Conservation (phyloP, 441 rosid genomes). For the Pelargonium australe region DNA sequence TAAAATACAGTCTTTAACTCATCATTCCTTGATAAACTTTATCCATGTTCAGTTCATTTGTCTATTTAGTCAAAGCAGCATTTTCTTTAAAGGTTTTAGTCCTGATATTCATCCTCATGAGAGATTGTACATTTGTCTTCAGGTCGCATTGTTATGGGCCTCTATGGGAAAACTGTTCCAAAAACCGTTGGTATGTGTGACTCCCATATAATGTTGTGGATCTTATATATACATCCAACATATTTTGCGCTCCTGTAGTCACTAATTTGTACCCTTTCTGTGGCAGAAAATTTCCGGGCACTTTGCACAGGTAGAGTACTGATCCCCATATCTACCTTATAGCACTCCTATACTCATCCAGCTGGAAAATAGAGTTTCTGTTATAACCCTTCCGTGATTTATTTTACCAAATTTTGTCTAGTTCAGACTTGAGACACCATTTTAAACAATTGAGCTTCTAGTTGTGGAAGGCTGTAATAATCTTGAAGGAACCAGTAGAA, state of each 20-base stretch:
- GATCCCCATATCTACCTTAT: neutral
- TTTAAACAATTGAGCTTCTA: neutral
- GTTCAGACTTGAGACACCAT: neutral
- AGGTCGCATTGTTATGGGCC: slow-evolving; percentile 64
- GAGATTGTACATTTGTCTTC: slow-evolving; percentile 8
- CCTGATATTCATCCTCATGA: neutral
- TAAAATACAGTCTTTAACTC: no score
- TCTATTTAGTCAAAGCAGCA: neutral
- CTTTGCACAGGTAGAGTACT: slow-evolving; percentile 51
- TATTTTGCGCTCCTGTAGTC: neutral
- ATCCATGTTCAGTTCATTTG: no score
- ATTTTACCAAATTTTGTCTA: neutral
- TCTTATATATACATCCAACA: neutral
- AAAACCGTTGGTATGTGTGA: slow-evolving; percentile 47
- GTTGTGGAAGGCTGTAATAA: neutral
- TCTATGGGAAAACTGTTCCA: slow-evolving; percentile 60
- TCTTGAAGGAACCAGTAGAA: neutral
- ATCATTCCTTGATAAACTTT: no score
- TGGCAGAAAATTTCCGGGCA: slow-evolving; percentile 72
- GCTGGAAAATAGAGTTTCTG: neutral
- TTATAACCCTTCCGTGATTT: neutral
- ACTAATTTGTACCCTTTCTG: slow-evolving; percentile 7
- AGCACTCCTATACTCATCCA: neutral
- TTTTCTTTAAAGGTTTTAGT: neutral
- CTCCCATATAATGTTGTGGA: neutral